phyloP scores from a whole-genome alignment of 805 yeast species.

The Martiniozyma abietophila region DNA sequence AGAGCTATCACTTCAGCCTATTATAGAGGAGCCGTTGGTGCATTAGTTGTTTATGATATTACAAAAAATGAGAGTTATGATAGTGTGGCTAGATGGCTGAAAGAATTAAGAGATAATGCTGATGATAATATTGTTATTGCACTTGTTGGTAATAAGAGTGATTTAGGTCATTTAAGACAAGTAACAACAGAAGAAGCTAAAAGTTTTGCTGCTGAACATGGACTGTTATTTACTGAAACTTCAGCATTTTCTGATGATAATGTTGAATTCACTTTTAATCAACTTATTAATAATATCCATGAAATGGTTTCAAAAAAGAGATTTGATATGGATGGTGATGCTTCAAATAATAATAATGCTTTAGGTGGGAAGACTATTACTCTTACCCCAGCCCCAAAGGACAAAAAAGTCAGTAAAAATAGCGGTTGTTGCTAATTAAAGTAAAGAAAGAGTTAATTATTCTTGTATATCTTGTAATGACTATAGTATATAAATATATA shows the following conservation, averaged over 20 bases:
- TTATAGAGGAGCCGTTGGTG: slow-evolving; percentile 98
- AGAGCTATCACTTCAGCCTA: slow-evolving; percentile 96
- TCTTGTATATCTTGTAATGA: not conserved
- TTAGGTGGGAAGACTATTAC: slow-evolving; percentile 80
- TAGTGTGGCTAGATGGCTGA: slow-evolving; percentile 79
- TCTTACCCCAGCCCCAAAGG: slow-evolving; percentile 88
- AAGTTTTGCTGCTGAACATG: slow-evolving; percentile 88
- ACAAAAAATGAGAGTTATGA: slow-evolving; percentile 84
- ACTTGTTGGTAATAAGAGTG: slow-evolving; percentile 86
- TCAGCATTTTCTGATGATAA: slow-evolving; percentile 90
- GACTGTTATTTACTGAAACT: slow-evolving; percentile 88
- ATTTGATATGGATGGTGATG: slow-evolving; percentile 73
- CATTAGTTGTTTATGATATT: slow-evolving; percentile 90
- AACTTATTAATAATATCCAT: slow-evolving; percentile 83
- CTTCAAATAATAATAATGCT: slow-evolving; percentile 31
- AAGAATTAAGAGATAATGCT: slow-evolving; percentile 86
- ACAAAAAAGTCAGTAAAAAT: slow-evolving; percentile 49
- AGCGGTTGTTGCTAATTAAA: slow-evolving; percentile 55
- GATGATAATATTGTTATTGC: slow-evolving; percentile 93
- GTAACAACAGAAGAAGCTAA: slow-evolving; percentile 97
- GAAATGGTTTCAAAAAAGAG: slow-evolving; percentile 92
- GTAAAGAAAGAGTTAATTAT: too few species aligned
- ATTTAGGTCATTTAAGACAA: slow-evolving; percentile 85
- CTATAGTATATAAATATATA: slow-evolving; percentile 1
- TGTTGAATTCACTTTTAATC: slow-evolving; percentile 91